These are phyloP conservation scores for Microthlaspi erraticum DNA, from an alignment of 345 rosid species.

Conservation along the genomic window DNA sequence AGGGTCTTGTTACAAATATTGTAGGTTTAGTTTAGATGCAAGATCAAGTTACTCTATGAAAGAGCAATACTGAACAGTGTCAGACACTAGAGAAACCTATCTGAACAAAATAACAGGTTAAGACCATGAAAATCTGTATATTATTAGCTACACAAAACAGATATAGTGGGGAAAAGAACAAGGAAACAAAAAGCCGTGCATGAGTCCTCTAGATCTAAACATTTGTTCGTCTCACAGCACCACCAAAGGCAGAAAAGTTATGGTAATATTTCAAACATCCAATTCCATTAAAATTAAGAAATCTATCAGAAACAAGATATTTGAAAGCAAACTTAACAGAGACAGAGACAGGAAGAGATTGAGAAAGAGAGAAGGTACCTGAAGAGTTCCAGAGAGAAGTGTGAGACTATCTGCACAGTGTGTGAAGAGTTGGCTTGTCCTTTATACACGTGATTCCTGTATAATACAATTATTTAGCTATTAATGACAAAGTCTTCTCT, in stretches of 20 bases:
- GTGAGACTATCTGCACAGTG: conserved; percentile 1
- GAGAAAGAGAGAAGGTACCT: conserved; percentile 19
- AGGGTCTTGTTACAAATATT: neutral
- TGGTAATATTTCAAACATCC: neutral
- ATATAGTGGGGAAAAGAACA: neutral
- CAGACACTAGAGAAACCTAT: neutral
- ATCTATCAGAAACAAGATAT: neutral
- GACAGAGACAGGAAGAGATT: neutral
- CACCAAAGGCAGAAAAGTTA: neutral
- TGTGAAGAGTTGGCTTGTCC: neutral
- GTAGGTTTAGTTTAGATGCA: neutral
- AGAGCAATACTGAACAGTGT: neutral
- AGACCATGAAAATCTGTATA: neutral
- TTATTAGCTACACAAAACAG: neutral
- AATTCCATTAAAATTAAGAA: neutral
- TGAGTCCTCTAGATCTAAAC: conserved; percentile 1
- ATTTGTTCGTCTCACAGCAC: neutral
- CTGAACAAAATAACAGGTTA: neutral
- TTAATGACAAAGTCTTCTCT: neutral
- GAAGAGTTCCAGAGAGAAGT: conserved; percentile 8
- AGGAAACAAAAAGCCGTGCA: neutral
- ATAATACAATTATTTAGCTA: neutral
- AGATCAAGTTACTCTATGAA: neutral
- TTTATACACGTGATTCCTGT: conserved; percentile 9
- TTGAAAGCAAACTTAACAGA: conserved; percentile 7